These are phyloP conservation scores for Blastomyces parvus DNA, from an alignment of 2,329 filamentous ascomycete species.

Conservation along the genomic window DNA sequence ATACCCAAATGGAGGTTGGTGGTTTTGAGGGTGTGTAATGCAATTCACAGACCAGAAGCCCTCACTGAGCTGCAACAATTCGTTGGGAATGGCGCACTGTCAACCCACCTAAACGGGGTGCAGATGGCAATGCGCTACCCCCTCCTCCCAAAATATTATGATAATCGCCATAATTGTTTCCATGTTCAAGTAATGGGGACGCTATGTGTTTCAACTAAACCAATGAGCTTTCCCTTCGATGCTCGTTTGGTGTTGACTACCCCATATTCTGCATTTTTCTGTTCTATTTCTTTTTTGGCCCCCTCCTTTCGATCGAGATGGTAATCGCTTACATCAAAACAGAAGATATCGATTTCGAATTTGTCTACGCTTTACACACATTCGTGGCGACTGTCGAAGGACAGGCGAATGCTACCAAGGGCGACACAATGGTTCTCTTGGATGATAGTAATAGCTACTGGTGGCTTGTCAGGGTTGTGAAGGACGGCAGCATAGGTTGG, in stretches of 20 bases:
- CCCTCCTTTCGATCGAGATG: not conserved
- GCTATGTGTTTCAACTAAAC: not conserved
- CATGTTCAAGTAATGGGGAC: not conserved
- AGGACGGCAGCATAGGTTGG: slow-evolving; percentile 86
- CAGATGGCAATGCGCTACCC: not conserved
- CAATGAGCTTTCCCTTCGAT: not conserved
- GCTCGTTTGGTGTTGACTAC: not conserved
- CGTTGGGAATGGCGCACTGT: not conserved
- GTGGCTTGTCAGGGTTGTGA: slow-evolving; percentile 96
- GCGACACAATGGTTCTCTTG: slow-evolving; percentile 95
- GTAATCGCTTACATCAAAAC: slow-evolving; percentile 57
- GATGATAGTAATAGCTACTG: slow-evolving; percentile 99
- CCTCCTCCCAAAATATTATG: not conserved
- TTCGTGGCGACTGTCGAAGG: slow-evolving; percentile 97
- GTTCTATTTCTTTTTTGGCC: not conserved
- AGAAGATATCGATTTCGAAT: slow-evolving; percentile 99
- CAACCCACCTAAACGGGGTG: not conserved
- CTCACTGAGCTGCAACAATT: not conserved
- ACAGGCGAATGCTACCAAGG: slow-evolving; percentile 95
- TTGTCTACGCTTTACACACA: slow-evolving; percentile 95
- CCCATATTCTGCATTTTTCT: not conserved
- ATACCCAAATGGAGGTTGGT: not conserved
- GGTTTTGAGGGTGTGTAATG: not conserved
- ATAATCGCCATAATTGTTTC: not conserved
- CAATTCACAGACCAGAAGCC: not conserved